phyloP scores from a whole-genome alignment of 2,329 filamentous ascomycete species.

The Diaporthe destruens region DNA sequence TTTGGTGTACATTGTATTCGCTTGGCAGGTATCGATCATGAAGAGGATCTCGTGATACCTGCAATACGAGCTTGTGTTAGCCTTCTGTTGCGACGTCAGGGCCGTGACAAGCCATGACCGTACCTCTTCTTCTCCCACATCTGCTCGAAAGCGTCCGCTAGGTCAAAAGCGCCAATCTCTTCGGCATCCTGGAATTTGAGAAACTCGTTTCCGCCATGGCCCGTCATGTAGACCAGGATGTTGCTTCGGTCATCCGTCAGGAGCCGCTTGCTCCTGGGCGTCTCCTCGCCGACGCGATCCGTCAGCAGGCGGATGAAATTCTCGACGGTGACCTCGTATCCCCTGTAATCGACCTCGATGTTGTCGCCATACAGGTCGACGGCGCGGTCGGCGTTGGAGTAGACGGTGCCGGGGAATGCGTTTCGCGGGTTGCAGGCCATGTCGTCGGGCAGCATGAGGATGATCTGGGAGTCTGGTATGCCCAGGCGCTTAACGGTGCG shows the following conservation, averaged over 20 bases:
- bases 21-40: conserved; percentile 99
- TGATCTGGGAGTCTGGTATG: conserved; percentile 98
- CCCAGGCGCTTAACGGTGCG: conserved; percentile 97
- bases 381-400: conserved; percentile 96
- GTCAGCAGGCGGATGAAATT: conserved; percentile 97
- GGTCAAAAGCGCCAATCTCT: conserved; percentile 95
- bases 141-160: conserved; percentile 97
- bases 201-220: conserved; percentile 97
- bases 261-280: conserved; percentile 92
- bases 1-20: conserved; percentile 99
- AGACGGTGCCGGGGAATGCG: conserved; percentile 96
- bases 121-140: conserved; percentile 99
- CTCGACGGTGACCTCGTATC: conserved; percentile 98
- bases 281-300: conserved; percentile 92
- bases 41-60: conserved; percentile 97
- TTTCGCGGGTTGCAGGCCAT: conserved; percentile 99
- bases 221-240: conserved; percentile 99
- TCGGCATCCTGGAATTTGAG: conserved; percentile 98
- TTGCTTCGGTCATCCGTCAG: conserved; percentile 96
- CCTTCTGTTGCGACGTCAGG: neutral
- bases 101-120: conserved; percentile 37
- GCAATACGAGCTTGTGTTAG: conserved; percentile 24
- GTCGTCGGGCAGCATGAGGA: conserved; percentile 99
- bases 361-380: conserved; percentile 98
- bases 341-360: conserved; percentile 98